Evolutionary conservation across 2,329 filamentous ascomycete species (phyloP).

Genomic region (Claviceps maximensis): DNA sequence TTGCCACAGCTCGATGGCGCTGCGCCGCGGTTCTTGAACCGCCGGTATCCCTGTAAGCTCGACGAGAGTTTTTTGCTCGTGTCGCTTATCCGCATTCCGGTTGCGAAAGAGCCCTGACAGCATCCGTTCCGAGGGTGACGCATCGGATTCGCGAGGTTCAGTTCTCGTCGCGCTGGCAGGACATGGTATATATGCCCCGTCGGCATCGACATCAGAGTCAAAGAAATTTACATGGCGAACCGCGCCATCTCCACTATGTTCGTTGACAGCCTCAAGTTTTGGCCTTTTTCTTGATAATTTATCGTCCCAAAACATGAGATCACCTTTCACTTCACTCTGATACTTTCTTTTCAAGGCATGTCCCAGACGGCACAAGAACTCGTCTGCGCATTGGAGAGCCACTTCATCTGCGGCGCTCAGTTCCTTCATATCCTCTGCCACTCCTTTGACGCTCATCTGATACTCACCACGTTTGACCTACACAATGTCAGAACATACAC

Average conservation of each 20-base stretch:
- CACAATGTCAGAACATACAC: background rate
- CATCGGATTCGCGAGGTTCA: background rate
- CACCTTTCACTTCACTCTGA: background rate
- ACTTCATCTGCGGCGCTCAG: background rate
- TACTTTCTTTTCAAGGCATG: background rate
- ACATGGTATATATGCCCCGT: background rate
- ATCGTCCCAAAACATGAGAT: background rate
- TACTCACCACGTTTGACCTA: background rate
- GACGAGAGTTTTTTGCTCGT: background rate
- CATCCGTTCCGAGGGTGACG: background rate
- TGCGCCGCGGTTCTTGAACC: background rate
- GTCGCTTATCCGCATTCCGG: background rate
- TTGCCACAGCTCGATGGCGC: conserved; percentile 6
- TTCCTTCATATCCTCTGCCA: background rate
- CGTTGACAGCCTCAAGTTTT: background rate
- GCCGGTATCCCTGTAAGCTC: background rate
- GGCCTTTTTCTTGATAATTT: background rate
- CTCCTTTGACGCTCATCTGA: background rate
- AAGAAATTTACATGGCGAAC: background rate
- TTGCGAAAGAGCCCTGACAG: background rate
- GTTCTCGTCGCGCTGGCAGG: background rate
- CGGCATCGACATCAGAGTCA: background rate
- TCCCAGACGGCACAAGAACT: background rate
- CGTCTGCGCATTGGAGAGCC: background rate
- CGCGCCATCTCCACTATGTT: background rate